phyloP scores from a whole-genome alignment of 2,329 filamentous ascomycete species.

The Ophiosphaerella korrae region DNA sequence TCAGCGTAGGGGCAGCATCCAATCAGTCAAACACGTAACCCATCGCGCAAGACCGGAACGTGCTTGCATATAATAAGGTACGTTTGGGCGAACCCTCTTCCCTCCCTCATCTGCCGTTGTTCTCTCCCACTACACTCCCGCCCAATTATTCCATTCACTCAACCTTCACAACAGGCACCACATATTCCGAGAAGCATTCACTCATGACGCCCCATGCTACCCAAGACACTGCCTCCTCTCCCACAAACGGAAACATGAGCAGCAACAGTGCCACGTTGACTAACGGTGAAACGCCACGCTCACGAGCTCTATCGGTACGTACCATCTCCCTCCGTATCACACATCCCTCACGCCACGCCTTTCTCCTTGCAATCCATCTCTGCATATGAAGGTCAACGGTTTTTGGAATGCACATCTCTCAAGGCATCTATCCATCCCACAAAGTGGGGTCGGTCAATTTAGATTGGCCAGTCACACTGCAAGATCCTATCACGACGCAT shows the following conservation, averaged over 20 bases:
- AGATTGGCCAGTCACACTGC: slow-evolving; percentile 11
- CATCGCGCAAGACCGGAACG: slow-evolving; percentile 18
- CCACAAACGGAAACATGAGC: slow-evolving; percentile 40
- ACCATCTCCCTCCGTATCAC: background rate
- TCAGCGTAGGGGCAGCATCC: slow-evolving; percentile 21
- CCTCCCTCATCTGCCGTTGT: slow-evolving; percentile 15
- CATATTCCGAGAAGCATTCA: slow-evolving; percentile 7
- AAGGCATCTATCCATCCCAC: background rate
- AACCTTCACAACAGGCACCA: slow-evolving; percentile 4
- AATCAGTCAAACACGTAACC: slow-evolving; percentile 22
- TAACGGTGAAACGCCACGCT: slow-evolving; percentile 49
- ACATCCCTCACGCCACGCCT: background rate
- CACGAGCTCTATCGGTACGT: slow-evolving; percentile 48
- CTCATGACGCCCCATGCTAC: slow-evolving; percentile 44
- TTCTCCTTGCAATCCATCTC: no score
- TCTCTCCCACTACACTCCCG: slow-evolving; percentile 11
- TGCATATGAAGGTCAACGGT: background rate
- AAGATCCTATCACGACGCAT: slow-evolving; percentile 12
- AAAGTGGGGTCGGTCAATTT: slow-evolving; percentile 11
- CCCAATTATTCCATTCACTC: background rate
- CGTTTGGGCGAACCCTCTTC: slow-evolving; percentile 9
- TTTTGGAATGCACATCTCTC: background rate
- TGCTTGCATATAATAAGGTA: slow-evolving; percentile 33
- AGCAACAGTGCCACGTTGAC: slow-evolving; percentile 37
- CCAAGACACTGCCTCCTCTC: slow-evolving; percentile 20